Base-by-base conservation (phyloP, 2,329 filamentous ascomycete species). In the Penicillium sp. region DNA sequence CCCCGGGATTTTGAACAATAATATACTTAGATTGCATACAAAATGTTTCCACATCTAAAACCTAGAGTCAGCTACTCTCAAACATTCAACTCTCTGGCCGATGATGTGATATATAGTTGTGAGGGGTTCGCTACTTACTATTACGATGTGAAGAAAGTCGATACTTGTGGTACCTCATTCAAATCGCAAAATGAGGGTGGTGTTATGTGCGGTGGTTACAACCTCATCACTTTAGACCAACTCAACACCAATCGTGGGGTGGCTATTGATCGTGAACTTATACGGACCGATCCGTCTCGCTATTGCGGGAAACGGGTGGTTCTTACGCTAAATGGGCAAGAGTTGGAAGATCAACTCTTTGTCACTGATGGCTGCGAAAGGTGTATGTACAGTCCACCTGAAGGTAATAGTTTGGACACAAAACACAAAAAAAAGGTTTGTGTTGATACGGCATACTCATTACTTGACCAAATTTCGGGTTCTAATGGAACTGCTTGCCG, bases 201-300 rank as follows among this genome's bases (percentile, higher is more conserved):
- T n/a, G 43, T 54, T 25, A 45, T 45, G 46, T 54, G 52, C 43
- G 49, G 43, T 33, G 45, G 41, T 9, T 3, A 39, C 24, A 52
- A 46, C 7, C 38, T 39, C 5, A 29, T 52, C 38, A 45, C 46
- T n/a, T 39, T 54, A 5, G 7, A 52, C 39, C 13, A 48, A 9
- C 47, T 54, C 27, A 33, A 52, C 49, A 44, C 52, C 13, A 54
- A 56, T 49, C 43, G 53, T 45, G 26, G 58, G 37, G 34, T 60
- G 45, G 46, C 46, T 39, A 45, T 57, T 52, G 49, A 58, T 49
- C 50, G 58, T 49, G 36, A 45, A 37, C 32, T 57, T 32, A 41
- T 54, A n/a, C 8, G 32, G 11, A 40, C 46, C n/a, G 47, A 54
- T 13, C 46, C 41, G 13, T 42, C 46, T 4, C 40, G 42, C 13